Evolutionary conservation across 345 rosid genomes (phyloP), one percentile per base, ranked within the genome.

Genomic region (Orychophragmus violaceus): DNA sequence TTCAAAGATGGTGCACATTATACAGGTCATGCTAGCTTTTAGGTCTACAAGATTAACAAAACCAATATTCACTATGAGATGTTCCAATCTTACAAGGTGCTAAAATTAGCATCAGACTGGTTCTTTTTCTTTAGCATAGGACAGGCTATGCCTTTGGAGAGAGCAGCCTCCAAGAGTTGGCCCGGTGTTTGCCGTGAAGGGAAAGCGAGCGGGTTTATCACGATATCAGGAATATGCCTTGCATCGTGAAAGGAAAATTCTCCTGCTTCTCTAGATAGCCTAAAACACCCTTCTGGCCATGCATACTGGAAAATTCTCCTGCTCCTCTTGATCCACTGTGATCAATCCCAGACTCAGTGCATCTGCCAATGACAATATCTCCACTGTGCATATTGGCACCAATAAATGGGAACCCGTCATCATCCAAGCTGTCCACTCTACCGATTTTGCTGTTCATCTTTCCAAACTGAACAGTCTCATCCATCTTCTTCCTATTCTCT

Each of bases 271-370:
- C 97, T 61, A 94, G 35, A 68, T 79, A 88, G 50, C 97, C 99
- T 22, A 94, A 79, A 25, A 94, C 99, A 70, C 97, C 99, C 79
- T 94, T 94, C 60, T 90, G 96, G 48, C 99, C 97, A 70, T 90
- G 99, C 97, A 94, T 90, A 79, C 99, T 90, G 2, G 95, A 91
- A 59, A 94, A 90, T 73, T 90, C 90, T n/a, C n/a, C n/a, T n/a
- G n/a, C n/a, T n/a, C n/a, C n/a, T n/a, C n/a, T n/a, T n/a, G n/a
- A 78, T 94, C 97, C 52, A 53, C 99, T 85, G 35, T 88, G 89
- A 74, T 94, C 95, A 11, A 80, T 75, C 39, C 98, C 96, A 18
- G 96, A 82, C 37, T 86, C 92, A 0, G 97, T 84, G 63, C 84
- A 84, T 69, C 69, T 94, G 54, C 95, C 98, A 17, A 93, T 88